Evolutionary conservation across 371 early-diverging fungal genomes (phyloP), one percentile per base, ranked within the genome.

Genomic region (Actinomortierella ambigua): DNA sequence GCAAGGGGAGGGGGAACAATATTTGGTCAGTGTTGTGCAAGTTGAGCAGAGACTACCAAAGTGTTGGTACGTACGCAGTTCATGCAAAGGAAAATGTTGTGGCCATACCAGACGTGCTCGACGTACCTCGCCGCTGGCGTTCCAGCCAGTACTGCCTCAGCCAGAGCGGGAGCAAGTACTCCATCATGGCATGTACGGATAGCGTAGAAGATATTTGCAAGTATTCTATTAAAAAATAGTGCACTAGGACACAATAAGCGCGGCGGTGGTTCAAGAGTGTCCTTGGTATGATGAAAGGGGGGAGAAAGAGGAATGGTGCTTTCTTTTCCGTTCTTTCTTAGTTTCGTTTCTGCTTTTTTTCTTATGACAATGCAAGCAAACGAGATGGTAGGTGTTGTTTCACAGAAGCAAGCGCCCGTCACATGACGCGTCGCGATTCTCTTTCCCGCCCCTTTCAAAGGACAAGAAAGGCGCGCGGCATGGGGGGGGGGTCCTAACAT

Each of bases 131-230:
- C 56, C 59, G 63, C 50, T 64, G 61, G 14, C 69, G 52, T 43
- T 69, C 64, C 49, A 46, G 20, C 15, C 63, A 11, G 34, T 69
- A 69, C 40, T 69, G 69, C 17, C 69, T 63, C n/a, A 69, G 29
- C 69, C 69, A 69, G 20, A 69, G 54, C 18, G 69, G 69, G 20
- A 69, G 22, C 13, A 69, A 51, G 34, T 63, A 69, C n/a, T 69
- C 61, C 69, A 69, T 69, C 34, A 14, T 14, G 9, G 24, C 34
- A n/a, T 28, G n/a, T n/a, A n/a, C n/a, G n/a, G n/a, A n/a, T n/a
- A n/a, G n/a, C n/a, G n/a, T n/a, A n/a, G n/a, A n/a, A n/a, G n/a
- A n/a, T n/a, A n/a, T n/a, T n/a, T n/a, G n/a, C n/a, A n/a, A n/a
- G n/a, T n/a, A n/a, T n/a, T n/a, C n/a, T n/a, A n/a, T n/a, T n/a